These are phyloP conservation scores for Eucalyptus urophylla DNA, from an alignment of 345 rosid species.

Conservation along the genomic window DNA sequence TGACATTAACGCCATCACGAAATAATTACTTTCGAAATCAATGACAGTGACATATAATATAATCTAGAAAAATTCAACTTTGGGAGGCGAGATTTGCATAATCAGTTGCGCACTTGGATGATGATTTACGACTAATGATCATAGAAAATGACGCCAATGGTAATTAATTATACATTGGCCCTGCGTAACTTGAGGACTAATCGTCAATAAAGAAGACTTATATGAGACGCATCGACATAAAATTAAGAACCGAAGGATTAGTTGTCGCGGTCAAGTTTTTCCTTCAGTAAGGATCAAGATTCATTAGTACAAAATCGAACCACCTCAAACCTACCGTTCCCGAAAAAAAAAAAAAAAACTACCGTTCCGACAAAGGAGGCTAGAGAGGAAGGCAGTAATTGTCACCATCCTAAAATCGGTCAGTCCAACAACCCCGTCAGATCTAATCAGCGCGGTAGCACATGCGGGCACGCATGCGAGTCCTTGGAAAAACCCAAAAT, in stretches of 20 bases:
- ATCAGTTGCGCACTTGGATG: background rate
- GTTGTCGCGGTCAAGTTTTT: background rate
- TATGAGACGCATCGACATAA: background rate
- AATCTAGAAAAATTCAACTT: background rate
- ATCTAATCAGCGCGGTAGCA: background rate
- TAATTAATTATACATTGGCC: background rate
- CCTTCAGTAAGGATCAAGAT: background rate
- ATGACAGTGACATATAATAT: background rate
- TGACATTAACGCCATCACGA: background rate
- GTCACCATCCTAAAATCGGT: background rate
- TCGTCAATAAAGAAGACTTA: background rate
- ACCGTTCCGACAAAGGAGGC: background rate
- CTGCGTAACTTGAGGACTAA: background rate
- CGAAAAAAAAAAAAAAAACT: too few species aligned
- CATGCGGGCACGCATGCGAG: too few species aligned
- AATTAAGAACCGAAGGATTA: background rate
- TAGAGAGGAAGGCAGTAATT: background rate
- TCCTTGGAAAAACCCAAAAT: too few species aligned
- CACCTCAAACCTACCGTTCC: background rate
- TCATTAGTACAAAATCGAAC: background rate
- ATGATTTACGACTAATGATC: background rate
- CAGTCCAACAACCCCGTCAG: background rate
- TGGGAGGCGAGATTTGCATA: background rate
- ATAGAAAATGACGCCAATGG: accelerated
- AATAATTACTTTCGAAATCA: background rate